Conservation (phyloP, 2,329 filamentous ascomycete species). For the Huntiella savannae region DNA sequence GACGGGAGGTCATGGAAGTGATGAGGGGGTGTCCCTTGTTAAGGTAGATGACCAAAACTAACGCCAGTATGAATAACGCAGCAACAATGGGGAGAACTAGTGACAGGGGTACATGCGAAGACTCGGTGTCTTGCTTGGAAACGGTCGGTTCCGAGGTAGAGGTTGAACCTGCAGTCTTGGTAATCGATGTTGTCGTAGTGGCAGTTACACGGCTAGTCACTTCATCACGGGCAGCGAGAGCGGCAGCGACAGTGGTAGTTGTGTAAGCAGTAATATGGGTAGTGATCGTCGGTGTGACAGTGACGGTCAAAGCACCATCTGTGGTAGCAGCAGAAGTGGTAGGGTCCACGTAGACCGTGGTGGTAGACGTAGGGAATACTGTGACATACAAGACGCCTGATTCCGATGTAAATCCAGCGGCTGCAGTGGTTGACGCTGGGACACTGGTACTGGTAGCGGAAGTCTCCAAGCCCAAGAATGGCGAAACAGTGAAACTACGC, state of each 20-base stretch:
- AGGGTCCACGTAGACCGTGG: neutral
- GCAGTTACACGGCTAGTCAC: neutral
- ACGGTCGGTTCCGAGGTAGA: neutral
- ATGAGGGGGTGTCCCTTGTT: neutral
- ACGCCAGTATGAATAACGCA: neutral
- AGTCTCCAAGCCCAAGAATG: too few species aligned
- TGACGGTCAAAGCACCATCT: neutral
- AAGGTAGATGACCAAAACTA: neutral
- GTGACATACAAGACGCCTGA: neutral
- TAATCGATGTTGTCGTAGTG: neutral
- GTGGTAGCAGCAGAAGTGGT: neutral
- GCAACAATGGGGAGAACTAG: neutral
- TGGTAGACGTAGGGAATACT: neutral
- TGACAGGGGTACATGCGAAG: neutral
- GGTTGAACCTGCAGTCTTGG: neutral
- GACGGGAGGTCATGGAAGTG: neutral
- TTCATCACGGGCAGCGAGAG: neutral
- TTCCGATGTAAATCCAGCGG: too few species aligned
- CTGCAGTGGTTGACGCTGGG: too few species aligned
- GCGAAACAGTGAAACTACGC: too few species aligned
- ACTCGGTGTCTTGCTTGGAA: neutral
- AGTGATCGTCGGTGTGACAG: constrained; percentile 1
- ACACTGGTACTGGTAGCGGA: too few species aligned
- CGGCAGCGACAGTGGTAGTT: neutral
- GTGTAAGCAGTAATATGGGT: neutral